phyloP scores from a whole-genome alignment of 208 protist genomes.

The Crithidia acanthocephali region DNA sequence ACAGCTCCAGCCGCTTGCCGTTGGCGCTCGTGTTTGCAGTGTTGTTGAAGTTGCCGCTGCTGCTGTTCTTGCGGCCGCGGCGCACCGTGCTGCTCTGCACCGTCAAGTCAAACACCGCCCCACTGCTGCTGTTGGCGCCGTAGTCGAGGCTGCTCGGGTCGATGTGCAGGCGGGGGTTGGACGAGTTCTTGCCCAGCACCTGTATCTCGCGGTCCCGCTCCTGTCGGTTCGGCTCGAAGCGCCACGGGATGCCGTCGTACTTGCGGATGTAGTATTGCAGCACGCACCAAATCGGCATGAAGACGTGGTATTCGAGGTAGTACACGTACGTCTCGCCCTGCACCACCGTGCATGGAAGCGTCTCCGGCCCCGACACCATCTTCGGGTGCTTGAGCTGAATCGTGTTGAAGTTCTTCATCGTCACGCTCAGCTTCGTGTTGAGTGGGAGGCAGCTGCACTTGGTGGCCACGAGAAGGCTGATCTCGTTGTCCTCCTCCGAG shows the following conservation, averaged over 20 bases:
- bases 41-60: too few relatives aligned
- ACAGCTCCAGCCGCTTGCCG: neutral
- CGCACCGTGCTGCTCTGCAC: conserved; percentile 33
- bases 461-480: conserved; percentile 50
- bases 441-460: conserved; percentile 65
- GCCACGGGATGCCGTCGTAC: conserved; percentile 46
- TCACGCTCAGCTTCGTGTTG: conserved; percentile 40
- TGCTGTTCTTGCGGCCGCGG: conserved; percentile 9
- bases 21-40: too few relatives aligned
- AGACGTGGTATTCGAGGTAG: conserved; percentile 30
- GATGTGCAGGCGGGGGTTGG: neutral
- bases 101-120: conserved; percentile 39
- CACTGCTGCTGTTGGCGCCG: conserved; percentile 5
- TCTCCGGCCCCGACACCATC: conserved; percentile 20
- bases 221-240: conserved; percentile 42
- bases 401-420: conserved; percentile 26
- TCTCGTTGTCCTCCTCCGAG: conserved; percentile 48
- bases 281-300: conserved; percentile 48
- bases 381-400: conserved; percentile 47
- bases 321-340: conserved; percentile 48
- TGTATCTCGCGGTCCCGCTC: conserved; percentile 34
- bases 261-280: conserved; percentile 42
- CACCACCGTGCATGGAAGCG: conserved; percentile 42
- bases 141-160: neutral
- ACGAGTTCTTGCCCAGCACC: conserved; percentile 24